Evolutionary conservation across 2,329 filamentous ascomycete genomes (phyloP).

Genomic region (Balansia obtecta): DNA sequence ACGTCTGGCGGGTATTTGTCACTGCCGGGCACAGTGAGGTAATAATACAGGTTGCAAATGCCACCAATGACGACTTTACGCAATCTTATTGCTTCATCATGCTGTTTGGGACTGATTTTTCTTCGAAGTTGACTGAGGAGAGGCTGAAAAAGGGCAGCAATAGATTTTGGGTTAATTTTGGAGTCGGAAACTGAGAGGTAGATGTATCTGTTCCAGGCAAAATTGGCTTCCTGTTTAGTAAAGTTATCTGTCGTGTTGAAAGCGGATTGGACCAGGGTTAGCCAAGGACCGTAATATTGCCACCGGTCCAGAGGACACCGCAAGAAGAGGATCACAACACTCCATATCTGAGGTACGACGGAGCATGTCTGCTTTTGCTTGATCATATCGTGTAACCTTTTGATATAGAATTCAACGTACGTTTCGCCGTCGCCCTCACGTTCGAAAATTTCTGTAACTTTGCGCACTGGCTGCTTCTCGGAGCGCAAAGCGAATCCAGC

Average conservation of each 20-base stretch:
- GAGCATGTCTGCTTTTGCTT: constrained; percentile 37
- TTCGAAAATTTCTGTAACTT: constrained; percentile 52
- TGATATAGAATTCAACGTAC: constrained; percentile 58
- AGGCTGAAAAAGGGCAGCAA: constrained; percentile 47
- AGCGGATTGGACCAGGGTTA: constrained; percentile 67
- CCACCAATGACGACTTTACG: constrained; percentile 49
- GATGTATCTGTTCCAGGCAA: constrained; percentile 77
- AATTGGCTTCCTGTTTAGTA: constrained; percentile 64
- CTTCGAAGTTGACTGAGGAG: constrained; percentile 57
- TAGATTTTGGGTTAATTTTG: constrained; percentile 32
- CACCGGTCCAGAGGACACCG: constrained; percentile 55
- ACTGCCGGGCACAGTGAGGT: constrained; percentile 61
- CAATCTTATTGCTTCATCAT: constrained; percentile 36
- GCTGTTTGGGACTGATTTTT: constrained; percentile 43
- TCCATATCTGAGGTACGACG: constrained; percentile 81
- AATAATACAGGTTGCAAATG: constrained; percentile 73
- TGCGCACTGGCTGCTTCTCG: constrained; percentile 54
- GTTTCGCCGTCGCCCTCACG: constrained; percentile 25
- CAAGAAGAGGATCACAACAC: constrained; percentile 66
- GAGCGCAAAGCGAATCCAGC: constrained; percentile 57
- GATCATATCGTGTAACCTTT: constrained; percentile 56
- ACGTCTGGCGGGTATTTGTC: constrained; percentile 54
- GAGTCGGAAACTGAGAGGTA: constrained; percentile 57
- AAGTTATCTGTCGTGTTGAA: constrained; percentile 67
- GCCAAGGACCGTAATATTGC: constrained; percentile 62